Conservation (phyloP, 2,329 filamentous ascomycete species). For the Purpureocillium lavendulum region DNA sequence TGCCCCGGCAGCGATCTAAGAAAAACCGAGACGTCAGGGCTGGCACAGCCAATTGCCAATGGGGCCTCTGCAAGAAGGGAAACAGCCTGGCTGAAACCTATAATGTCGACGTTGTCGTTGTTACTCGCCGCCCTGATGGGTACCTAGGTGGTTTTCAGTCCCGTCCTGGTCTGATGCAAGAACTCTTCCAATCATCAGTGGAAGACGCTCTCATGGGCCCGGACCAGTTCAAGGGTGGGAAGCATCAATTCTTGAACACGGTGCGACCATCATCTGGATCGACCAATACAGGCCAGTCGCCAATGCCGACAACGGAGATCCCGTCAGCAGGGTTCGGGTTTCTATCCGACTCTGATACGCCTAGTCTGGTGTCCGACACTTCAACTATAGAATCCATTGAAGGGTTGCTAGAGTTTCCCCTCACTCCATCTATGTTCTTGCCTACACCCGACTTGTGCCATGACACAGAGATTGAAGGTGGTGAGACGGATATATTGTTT, state of each 20-base stretch:
- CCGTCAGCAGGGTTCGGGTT: not conserved
- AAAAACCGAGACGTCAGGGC: constrained; percentile 2
- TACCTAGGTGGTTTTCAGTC: constrained; percentile 4
- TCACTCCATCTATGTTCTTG: not conserved
- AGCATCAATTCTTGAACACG: not conserved
- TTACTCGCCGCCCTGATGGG: constrained; percentile 1
- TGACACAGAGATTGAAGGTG: not conserved
- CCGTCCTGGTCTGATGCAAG: constrained; percentile 2
- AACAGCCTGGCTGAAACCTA: constrained; percentile 1
- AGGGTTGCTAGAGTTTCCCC: too few relatives aligned
- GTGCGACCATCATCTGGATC: not conserved
- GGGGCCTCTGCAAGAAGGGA: constrained; percentile 2
- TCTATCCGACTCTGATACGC: not conserved
- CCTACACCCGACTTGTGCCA: not conserved
- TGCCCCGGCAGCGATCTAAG: constrained; percentile 1
- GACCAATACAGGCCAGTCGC: too few relatives aligned
- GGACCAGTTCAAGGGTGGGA: not conserved
- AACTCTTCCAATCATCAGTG: not conserved
- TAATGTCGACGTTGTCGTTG: constrained; percentile 3
- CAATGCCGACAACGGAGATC: too few relatives aligned
- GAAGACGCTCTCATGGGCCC: not conserved
- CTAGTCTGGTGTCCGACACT: too few relatives aligned
- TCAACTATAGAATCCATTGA: too few relatives aligned
- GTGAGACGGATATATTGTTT: not conserved
- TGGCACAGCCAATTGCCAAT: constrained; percentile 2